These are phyloP conservation scores for Aspergillus awamori DNA, from an alignment of 2,329 filamentous ascomycete species.

Conservation along the genomic window DNA sequence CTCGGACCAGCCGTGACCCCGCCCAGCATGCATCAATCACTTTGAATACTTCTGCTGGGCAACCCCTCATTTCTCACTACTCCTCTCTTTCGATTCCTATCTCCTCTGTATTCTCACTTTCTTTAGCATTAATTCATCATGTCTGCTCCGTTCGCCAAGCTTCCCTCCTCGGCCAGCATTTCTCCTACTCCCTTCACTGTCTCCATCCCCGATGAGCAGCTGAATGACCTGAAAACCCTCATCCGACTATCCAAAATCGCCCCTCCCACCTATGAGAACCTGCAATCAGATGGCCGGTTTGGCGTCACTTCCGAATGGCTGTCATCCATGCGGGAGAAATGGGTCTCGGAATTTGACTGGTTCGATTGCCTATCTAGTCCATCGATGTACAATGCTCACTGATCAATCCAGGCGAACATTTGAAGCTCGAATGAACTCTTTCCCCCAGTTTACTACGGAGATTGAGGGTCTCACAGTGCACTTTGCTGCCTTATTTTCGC, in stretches of 20 bases:
- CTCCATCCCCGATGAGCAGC: constrained; percentile 46
- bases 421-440: constrained; percentile 51
- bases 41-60: background rate
- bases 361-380: constrained; percentile 25
- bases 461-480: constrained; percentile 51
- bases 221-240: constrained; percentile 52
- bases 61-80: background rate
- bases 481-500: constrained; percentile 54
- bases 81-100: background rate
- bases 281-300: constrained; percentile 44
- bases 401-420: constrained; percentile 32
- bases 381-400: constrained; percentile 16
- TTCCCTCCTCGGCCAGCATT: constrained; percentile 41
- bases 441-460: constrained; percentile 53
- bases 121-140: constrained; percentile 14
- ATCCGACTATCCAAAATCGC: constrained; percentile 53
- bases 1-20: background rate
- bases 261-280: constrained; percentile 54
- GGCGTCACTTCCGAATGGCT: constrained; percentile 56
- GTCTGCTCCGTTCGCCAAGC: constrained; percentile 28
- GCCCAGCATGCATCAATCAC: background rate
- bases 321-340: constrained; percentile 42
- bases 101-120: background rate
- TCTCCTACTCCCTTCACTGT: constrained; percentile 49
- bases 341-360: constrained; percentile 54